A percentile compares a stretch with the other conserved stretches of the same genome.
phyloP scores from a whole-genome alignment of 2,329 filamentous ascomycete species.

The Ceratocystis cacaofunesta region DNA sequence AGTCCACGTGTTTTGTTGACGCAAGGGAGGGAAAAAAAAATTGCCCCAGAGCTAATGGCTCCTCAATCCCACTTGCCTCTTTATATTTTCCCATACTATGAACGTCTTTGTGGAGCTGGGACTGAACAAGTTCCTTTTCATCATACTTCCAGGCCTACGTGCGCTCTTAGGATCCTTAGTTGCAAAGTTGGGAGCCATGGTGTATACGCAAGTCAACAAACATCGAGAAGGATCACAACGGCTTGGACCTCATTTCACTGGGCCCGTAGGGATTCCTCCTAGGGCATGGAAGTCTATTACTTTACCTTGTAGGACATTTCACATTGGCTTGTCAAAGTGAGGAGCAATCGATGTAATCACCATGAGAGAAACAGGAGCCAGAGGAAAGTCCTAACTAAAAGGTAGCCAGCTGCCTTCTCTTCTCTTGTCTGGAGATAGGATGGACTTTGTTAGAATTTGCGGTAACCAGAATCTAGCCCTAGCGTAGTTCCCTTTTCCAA shows the following conservation, averaged over 20 bases:
- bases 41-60: background rate
- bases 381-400: background rate
- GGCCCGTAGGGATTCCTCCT: background rate
- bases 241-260: background rate
- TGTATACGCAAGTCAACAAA: background rate
- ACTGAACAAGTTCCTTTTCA: background rate
- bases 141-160: background rate
- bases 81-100: background rate
- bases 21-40: background rate
- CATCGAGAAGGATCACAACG: background rate
- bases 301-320: background rate
- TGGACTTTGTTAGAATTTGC: too few relatives aligned
- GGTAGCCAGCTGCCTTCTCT: too few relatives aligned
- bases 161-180: background rate
- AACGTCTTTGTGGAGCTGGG: background rate
- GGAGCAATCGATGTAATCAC: background rate
- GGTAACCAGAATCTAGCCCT: too few relatives aligned
- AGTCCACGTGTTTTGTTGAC: background rate
- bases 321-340: background rate
- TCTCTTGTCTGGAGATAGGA: too few relatives aligned
- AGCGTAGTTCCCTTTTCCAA: too few relatives aligned
- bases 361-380: background rate
- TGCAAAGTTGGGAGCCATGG: background rate
- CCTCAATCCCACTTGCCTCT: background rate
- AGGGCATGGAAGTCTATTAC: background rate